phyloP scores from a whole-genome alignment of 257 asterid genomes.

The Solanum piurae region DNA sequence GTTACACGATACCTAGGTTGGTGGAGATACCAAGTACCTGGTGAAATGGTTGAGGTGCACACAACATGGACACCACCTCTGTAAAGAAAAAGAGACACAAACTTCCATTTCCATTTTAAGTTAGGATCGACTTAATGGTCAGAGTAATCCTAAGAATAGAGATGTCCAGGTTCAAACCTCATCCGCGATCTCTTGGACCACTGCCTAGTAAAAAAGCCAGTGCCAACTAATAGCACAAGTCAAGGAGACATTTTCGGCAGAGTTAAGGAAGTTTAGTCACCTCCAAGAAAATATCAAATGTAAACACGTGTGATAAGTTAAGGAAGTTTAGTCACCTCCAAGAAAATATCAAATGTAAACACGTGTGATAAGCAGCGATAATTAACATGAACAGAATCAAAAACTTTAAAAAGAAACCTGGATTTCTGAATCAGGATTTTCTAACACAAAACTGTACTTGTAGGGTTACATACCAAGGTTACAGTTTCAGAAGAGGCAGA shows the following conservation, averaged over 20 bases:
- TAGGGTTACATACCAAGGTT: not conserved
- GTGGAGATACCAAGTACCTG: not conserved
- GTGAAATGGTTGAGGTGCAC: not conserved
- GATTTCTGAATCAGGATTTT: conserved; percentile 47
- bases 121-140: not conserved
- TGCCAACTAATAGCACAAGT: not conserved
- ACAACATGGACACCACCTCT: not conserved
- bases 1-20: not conserved
- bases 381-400: not conserved
- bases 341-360: not conserved
- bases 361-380: not conserved
- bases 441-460: not conserved
- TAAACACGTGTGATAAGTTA: not conserved
- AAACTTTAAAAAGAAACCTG: conserved; percentile 25
- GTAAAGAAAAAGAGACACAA: not conserved
- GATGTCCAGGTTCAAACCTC: not conserved
- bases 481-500: not conserved
- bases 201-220: not conserved
- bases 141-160: not conserved
- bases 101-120: not conserved
- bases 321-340: not conserved
- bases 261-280: not conserved
- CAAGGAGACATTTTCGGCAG: not conserved
- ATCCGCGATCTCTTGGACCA: not conserved
- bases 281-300: not conserved